Evolutionary conservation across 23 red algal species (phyloP).

Genomic region (Gracilaria vermiculophylla): DNA sequence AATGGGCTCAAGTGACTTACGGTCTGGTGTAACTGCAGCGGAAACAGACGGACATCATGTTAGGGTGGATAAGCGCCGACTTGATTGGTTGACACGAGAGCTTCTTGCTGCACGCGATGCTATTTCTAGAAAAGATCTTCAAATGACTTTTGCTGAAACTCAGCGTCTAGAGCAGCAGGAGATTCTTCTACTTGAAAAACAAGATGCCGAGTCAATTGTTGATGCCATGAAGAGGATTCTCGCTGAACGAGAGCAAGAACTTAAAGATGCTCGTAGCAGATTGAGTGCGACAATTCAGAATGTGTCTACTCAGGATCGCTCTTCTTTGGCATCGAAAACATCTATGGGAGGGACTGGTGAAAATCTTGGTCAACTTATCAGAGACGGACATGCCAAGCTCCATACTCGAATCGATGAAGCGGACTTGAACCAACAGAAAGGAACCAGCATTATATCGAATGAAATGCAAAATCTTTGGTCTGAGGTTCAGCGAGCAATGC

Average conservation of each 20-base stretch:
- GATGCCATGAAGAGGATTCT: conserved; percentile 58
- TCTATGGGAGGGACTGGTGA: conserved; percentile 15
- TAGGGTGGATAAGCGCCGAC: conserved; percentile 37
- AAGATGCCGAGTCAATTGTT: conserved; percentile 52
- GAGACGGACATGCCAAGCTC: conserved; percentile 31
- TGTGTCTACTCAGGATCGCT: conserved; percentile 12
- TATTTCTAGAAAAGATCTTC: conserved; percentile 51
- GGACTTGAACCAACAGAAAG: conserved; percentile 11
- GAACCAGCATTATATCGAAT: not conserved
- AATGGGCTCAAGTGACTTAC: not conserved
- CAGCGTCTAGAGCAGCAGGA: conserved; percentile 42
- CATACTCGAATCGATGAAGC: conserved; percentile 35
- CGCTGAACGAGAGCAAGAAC: conserved; percentile 23
- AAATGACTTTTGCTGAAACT: conserved; percentile 63
- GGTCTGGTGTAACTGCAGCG: not conserved
- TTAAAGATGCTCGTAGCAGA: conserved; percentile 38
- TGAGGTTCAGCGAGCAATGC: conserved; percentile 39
- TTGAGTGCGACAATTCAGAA: conserved; percentile 34
- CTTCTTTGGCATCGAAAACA: conserved; percentile 29
- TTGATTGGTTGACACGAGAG: conserved; percentile 52
- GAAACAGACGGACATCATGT: conserved; percentile 26
- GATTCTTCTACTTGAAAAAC: conserved; percentile 34
- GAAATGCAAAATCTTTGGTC: conserved; percentile 34
- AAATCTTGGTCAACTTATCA: conserved; percentile 26
- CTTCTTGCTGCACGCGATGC: conserved; percentile 42